A percentile compares a stretch with the other conserved stretches of the same genome.
Conservation (phyloP, 179 eudicot species). For the Sideroxylon spinosum region DNA sequence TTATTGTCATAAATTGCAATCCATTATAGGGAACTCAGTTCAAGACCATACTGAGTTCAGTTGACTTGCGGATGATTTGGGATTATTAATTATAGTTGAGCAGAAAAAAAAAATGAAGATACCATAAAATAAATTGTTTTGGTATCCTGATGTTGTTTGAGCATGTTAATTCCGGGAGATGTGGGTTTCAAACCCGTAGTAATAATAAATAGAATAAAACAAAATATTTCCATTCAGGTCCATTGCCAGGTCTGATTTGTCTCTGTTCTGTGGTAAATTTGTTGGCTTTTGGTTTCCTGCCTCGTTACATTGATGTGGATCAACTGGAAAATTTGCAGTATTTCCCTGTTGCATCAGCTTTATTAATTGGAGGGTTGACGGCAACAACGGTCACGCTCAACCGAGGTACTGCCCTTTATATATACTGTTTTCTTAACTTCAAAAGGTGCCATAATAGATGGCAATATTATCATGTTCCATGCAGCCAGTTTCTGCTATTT, state of each 20-base stretch:
- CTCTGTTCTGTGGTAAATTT: no score
- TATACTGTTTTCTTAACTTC: no score
- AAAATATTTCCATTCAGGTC: background rate
- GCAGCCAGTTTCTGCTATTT: no score
- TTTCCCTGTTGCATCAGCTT: conserved; percentile 78
- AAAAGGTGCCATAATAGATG: no score
- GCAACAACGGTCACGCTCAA: conserved; percentile 62
- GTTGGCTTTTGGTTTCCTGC: no score
- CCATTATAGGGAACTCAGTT: background rate
- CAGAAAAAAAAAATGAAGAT: background rate
- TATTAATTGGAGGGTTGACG: conserved; percentile 74
- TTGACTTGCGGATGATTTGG: background rate
- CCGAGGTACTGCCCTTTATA: conserved; percentile 44
- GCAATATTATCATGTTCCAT: no score
- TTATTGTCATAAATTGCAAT: background rate
- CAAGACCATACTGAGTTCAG: background rate
- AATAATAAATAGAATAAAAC: no score
- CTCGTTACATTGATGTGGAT: no score
- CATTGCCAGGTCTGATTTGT: background rate
- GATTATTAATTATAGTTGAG: background rate
- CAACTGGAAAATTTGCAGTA: conserved; percentile 41
- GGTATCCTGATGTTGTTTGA: no score
- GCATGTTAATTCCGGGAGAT: no score
- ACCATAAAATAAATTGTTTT: background rate
- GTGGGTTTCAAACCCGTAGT: no score